These are phyloP conservation scores for Aspergillus ruber DNA, from an alignment of 2,329 filamentous ascomycete genomes.

Conservation along the genomic window DNA sequence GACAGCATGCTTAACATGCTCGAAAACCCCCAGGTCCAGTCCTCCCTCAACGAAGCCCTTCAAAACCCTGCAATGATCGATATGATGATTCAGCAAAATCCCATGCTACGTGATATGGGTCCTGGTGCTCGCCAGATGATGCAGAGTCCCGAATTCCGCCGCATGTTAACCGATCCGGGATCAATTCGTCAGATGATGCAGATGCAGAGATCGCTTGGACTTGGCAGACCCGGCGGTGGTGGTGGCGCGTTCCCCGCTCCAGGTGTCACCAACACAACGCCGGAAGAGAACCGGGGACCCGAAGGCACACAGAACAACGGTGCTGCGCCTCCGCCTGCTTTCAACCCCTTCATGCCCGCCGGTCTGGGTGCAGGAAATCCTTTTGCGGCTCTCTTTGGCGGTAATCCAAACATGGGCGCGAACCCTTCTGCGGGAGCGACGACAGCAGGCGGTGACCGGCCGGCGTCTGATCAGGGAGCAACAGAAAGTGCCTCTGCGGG, in stretches of 20 bases:
- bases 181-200: conserved; percentile 75
- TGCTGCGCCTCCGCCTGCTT: conserved; percentile 39
- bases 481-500: conserved; percentile 23
- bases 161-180: conserved; percentile 88
- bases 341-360: conserved; percentile 27
- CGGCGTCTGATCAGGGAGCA: conserved; percentile 25
- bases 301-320: conserved; percentile 27
- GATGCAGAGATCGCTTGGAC: conserved; percentile 63
- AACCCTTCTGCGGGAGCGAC: conserved; percentile 27
- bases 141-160: conserved; percentile 77
- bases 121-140: conserved; percentile 77
- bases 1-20: conserved; percentile 81
- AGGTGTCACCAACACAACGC: conserved; percentile 82
- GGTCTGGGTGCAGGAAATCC: conserved; percentile 44
- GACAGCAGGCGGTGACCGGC: conserved; percentile 20
- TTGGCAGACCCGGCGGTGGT: conserved; percentile 46
- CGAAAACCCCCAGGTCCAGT: conserved; percentile 77
- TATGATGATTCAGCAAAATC: conserved; percentile 89
- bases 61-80: conserved; percentile 93
- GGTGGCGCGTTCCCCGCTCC: conserved; percentile 72
- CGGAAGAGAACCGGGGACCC: conserved; percentile 37
- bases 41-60: conserved; percentile 88
- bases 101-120: conserved; percentile 64
- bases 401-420: conserved; percentile 19
- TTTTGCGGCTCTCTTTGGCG: conserved; percentile 55